Percentiles rank a stretch among this genome's conserved stretches.
Evolutionary conservation across 2,329 filamentous ascomycete genomes (phyloP).

Genomic region (Fusarium mexicanum): DNA sequence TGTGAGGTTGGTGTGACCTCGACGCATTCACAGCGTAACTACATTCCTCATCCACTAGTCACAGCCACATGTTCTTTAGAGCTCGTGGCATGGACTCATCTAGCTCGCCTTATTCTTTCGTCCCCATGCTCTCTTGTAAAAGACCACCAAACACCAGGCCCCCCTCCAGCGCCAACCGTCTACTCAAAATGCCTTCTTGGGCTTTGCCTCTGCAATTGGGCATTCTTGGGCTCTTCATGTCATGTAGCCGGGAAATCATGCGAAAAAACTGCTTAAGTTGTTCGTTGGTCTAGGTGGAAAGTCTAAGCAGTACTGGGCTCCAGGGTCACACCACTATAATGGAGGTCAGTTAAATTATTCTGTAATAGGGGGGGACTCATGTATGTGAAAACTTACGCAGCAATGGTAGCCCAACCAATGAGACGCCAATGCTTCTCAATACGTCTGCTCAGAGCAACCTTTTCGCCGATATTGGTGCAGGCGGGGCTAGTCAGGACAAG

Average conservation of each 20-base stretch:
- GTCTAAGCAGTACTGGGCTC: slow-evolving; percentile 60
- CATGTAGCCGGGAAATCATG: slow-evolving; percentile 37
- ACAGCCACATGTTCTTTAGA: slow-evolving; percentile 10
- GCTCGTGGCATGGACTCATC: slow-evolving; percentile 11
- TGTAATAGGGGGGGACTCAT: not conserved
- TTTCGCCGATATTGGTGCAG: slow-evolving; percentile 97
- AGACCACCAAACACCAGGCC: slow-evolving; percentile 40
- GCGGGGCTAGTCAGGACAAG: slow-evolving; percentile 91
- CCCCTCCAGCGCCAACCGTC: slow-evolving; percentile 41
- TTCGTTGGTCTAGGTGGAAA: slow-evolving; percentile 21
- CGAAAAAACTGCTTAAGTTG: slow-evolving; percentile 32
- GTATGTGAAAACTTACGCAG: slow-evolving; percentile 62
- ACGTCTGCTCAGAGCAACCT: slow-evolving; percentile 94
- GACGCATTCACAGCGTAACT: slow-evolving; percentile 42
- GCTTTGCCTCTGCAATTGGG: slow-evolving; percentile 30
- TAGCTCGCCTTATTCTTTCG: slow-evolving; percentile 16
- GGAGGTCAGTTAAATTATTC: slow-evolving; percentile 19
- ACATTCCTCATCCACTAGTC: slow-evolving; percentile 33
- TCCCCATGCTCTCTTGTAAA: slow-evolving; percentile 29
- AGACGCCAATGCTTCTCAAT: slow-evolving; percentile 99
- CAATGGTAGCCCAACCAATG: slow-evolving; percentile 89
- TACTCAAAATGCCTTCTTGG: slow-evolving; percentile 42
- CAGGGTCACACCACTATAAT: slow-evolving; percentile 62
- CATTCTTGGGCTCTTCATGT: slow-evolving; percentile 33
- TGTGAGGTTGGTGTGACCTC: slow-evolving; percentile 36